A percentile compares a stretch with the other conserved stretches of the same genome.
phyloP scores from a whole-genome alignment of 345 rosid species.

The Eucalyptus melliodora region DNA sequence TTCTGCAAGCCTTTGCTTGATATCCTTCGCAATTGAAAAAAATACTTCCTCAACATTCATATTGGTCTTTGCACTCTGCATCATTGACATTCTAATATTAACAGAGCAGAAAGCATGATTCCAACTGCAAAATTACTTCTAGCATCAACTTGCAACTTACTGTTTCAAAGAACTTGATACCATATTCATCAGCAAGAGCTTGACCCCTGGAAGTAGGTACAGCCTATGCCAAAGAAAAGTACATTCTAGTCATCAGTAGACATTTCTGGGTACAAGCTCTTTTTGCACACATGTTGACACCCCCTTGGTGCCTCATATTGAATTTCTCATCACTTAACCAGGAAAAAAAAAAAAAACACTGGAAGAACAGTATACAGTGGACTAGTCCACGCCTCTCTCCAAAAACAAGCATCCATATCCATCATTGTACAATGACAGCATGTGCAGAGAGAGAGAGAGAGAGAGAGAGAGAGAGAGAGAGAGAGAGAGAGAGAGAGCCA shows the following conservation, averaged over 20 bases:
- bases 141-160: constrained; percentile 17
- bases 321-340: background rate
- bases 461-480: background rate
- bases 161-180: constrained; percentile 74
- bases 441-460: background rate
- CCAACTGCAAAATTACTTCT: background rate
- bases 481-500: background rate
- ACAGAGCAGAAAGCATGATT: background rate
- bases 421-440: background rate
- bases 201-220: constrained; percentile 77
- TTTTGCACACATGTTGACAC: background rate
- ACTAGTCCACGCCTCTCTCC: background rate
- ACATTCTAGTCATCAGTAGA: background rate
- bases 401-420: background rate
- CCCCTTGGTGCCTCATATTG: background rate
- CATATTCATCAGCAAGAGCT: constrained; percentile 80
- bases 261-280: background rate
- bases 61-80: constrained; percentile 58
- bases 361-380: background rate
- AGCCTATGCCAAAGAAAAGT: constrained; percentile 21
- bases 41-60: constrained; percentile 54
- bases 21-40: constrained; percentile 46
- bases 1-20: constrained; percentile 46
- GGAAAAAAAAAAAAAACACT: background rate
- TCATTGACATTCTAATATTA: background rate